Base-by-base conservation (phyloP, 2,329 filamentous ascomycete genomes). In the Paraconiothyrium brasiliense region DNA sequence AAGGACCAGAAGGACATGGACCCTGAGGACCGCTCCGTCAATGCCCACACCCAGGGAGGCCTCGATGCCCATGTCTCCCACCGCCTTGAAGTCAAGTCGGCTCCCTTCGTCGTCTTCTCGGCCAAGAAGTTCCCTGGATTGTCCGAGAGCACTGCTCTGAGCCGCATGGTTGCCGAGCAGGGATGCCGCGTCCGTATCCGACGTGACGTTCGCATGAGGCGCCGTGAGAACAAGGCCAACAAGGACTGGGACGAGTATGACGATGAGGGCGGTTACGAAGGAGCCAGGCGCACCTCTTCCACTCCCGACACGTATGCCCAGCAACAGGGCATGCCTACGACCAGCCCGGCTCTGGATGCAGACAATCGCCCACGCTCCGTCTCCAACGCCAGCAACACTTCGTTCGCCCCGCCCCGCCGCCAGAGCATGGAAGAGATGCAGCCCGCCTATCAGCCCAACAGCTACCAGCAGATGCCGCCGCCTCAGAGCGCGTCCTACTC, bases 51-150 rank as follows among this genome's bases (percentile, higher is more conserved):
- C 14, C 67, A 68, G 37, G 60, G 78, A 24, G 79, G 77, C 52
- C 68, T 76, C 51, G 77, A 79, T 49, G 77, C 81, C 16, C 90
- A 86, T 61, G 92, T 97, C 66, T 90, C 93, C 73, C 94, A 93
- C 82, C 87, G 94, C 57, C 87, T 97, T 81, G 93, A 97, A 78
- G 91, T 97, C 71, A 93, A 94, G 83, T 97, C 95, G 0, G 82
- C 86, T 13, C 89, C 92, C 0, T 98, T 99, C 78, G 89, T 88
- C 52, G 95, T 98, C 46, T 98, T 87, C 83, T 97, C 94, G 71
- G 95, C 95, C 55, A 99, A 98, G 89, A 98, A 97, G 83, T 99
- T 99, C 82, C 95, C 95, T 16, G 95, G 94, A 20, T 83, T 98
- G 61, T 90, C 92, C 48, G 92, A 95, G 78, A 97, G 93, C 81